Conservation (phyloP, 192 early-diverging fungal species). For the Rhizoclosmatium globosum region DNA sequence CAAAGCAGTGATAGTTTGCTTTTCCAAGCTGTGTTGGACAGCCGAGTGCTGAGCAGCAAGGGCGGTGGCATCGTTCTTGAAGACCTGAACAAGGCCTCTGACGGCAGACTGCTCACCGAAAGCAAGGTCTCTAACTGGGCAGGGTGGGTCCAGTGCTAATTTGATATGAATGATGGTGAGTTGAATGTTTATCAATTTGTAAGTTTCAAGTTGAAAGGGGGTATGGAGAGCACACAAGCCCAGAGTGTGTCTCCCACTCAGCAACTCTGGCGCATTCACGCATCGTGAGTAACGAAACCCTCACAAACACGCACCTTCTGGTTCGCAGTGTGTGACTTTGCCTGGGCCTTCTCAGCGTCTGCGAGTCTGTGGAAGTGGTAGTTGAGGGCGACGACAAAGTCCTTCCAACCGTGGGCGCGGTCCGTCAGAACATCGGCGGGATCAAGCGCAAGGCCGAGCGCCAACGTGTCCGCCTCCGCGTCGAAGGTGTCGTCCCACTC, state of each 20-base stretch:
- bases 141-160: slow-evolving; percentile 21
- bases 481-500: slow-evolving; percentile 6
- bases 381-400: neutral
- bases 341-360: slow-evolving; percentile 31
- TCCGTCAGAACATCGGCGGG: slow-evolving; percentile 35
- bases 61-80: slow-evolving; percentile 13
- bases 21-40: slow-evolving; percentile 7
- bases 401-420: slow-evolving; percentile 21
- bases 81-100: neutral
- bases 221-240: too few species aligned
- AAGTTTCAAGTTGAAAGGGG: neutral
- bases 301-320: slow-evolving; percentile 22
- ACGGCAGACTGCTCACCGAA: slow-evolving; percentile 14
- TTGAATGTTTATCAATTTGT: neutral
- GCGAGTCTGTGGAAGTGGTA: slow-evolving; percentile 23
- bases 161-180: neutral
- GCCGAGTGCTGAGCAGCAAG: slow-evolving; percentile 6
- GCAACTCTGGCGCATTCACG: too few species aligned
- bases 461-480: slow-evolving; percentile 19
- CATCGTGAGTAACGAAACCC: neutral
- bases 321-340: slow-evolving; percentile 22
- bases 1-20: slow-evolving; percentile 19
- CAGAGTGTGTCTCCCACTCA: too few species aligned
- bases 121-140: slow-evolving; percentile 6
- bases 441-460: slow-evolving; percentile 22